Evolutionary conservation across 2,329 filamentous ascomycete species (phyloP).

Genomic region (Stenocarpella maydis): DNA sequence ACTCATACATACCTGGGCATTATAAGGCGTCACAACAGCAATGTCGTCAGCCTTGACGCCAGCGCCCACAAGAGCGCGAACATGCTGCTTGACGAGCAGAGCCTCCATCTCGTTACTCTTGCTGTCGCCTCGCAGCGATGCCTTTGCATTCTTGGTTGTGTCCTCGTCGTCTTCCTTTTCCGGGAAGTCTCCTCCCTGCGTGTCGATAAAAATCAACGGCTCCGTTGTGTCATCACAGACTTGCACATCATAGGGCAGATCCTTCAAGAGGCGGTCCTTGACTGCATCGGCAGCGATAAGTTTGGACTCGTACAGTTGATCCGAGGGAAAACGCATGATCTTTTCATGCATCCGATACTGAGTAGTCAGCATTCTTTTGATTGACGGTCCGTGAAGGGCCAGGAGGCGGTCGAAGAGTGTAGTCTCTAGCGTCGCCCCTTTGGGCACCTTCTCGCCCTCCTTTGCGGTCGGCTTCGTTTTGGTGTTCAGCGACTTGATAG

Average conservation of each 20-base stretch:
- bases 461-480: constrained; percentile 49
- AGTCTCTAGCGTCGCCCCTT: constrained; percentile 76
- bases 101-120: constrained; percentile 95
- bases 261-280: constrained; percentile 75
- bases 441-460: constrained; percentile 48
- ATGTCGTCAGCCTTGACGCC: constrained; percentile 86
- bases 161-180: constrained; percentile 82
- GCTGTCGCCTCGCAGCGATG: constrained; percentile 64
- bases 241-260: constrained; percentile 78
- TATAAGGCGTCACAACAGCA: constrained; percentile 95
- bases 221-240: constrained; percentile 88
- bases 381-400: constrained; percentile 77
- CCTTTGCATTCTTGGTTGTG: constrained; percentile 55
- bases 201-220: constrained; percentile 93
- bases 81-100: constrained; percentile 79
- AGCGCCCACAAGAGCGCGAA: constrained; percentile 76
- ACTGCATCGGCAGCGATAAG: constrained; percentile 84
- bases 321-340: constrained; percentile 94
- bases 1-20: constrained; percentile 73
- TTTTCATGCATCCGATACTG: constrained; percentile 98
- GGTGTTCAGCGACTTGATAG: constrained; percentile 81
- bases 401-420: constrained; percentile 93
- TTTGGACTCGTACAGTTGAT: constrained; percentile 83
- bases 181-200: constrained; percentile 90
- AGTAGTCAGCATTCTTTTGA: constrained; percentile 95